A percentile compares a stretch with the other conserved stretches of the same genome.
These are phyloP conservation scores for Ceratobasidium sp. DNA, from an alignment of 1,284 basidiomycete genomes.

Conservation along the genomic window DNA sequence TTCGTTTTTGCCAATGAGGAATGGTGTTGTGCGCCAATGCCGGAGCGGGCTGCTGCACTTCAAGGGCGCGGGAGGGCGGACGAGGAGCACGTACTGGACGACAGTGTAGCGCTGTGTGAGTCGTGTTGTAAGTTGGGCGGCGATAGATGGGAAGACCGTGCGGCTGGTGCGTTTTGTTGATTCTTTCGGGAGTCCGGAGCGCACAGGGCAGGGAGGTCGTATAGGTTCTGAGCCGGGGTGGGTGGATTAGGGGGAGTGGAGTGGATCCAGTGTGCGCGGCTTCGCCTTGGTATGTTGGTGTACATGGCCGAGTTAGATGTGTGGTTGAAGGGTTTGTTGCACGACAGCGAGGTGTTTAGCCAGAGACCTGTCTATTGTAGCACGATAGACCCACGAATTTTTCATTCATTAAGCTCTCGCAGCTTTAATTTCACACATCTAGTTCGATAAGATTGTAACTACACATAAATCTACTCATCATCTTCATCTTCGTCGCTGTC, in stretches of 20 bases:
- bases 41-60: conserved; percentile 41
- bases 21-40: conserved; percentile 24
- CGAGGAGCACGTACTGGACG: conserved; percentile 36
- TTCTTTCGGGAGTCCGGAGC: conserved; percentile 23
- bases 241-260: conserved; percentile 20
- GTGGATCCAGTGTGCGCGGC: conserved; percentile 29
- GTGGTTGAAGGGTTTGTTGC: conserved; percentile 12
- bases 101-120: conserved; percentile 18
- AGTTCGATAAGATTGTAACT: conserved; percentile 33
- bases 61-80: conserved; percentile 1
- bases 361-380: conserved; percentile 34
- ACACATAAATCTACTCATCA: conserved; percentile 51
- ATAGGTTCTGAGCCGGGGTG: conserved; percentile 27
- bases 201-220: conserved; percentile 32
- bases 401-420: conserved; percentile 33
- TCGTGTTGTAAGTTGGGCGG: conserved; percentile 14
- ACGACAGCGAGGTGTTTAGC: conserved; percentile 36
- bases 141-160: background rate
- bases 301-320: conserved; percentile 36
- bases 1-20: conserved; percentile 15
- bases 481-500: conserved; percentile 52
- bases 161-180: conserved; percentile 39
- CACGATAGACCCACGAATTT: conserved; percentile 39
- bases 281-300: conserved; percentile 37
- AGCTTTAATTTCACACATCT: conserved; percentile 20